Evolutionary conservation across 139 green algal species (phyloP), one percentile per base, ranked within the genome.

Genomic region (Trebouxia sp.): DNA sequence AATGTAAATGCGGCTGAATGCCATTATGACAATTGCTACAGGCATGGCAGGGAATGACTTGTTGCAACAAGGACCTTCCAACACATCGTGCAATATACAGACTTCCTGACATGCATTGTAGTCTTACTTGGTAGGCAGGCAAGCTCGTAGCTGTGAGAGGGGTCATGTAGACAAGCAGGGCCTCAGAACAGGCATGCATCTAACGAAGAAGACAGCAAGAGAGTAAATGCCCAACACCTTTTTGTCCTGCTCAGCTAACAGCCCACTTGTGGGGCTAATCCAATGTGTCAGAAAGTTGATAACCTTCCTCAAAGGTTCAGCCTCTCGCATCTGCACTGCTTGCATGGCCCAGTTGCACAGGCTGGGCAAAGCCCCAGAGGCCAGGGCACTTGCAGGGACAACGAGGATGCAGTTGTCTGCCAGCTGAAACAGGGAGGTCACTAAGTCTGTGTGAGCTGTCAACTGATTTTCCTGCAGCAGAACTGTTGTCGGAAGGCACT

Each of bases 341-440:
- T 39, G 28, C 6, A 77, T 24, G 14, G 43, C 65, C 79, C 79
- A 77, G 22, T 20, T 15, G 35, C 65, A 43, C 24, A 78, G 32
- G n/a, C 32, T 37, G 9, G 45, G 43, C 47, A 76, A 55, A 9
- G n/a, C 22, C 32, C 56, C 45, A 41, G 38, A 72, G 20, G 45
- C 30, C n/a, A 74, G 47, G 48, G 62, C 38, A 9, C 56, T 17
- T 26, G 53, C 51, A 48, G 76, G 51, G 28, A 55, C 76, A 24
- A 69, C 41, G 26, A 67, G 76, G 14, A 81, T n/a, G 26, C 35
- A 69, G 9, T 69, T 41, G 38, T 81, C 76, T 12, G 37, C 53
- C 38, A 81, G 38, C 17, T 38, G 51, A 30, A 62, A 81, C 24
- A 81, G 62, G 24, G 76, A 42, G 20, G 76, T 43, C 7, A 72